phyloP scores from a whole-genome alignment of 768 basidiomycete genomes.

The Psilocybe subaeruginosa region DNA sequence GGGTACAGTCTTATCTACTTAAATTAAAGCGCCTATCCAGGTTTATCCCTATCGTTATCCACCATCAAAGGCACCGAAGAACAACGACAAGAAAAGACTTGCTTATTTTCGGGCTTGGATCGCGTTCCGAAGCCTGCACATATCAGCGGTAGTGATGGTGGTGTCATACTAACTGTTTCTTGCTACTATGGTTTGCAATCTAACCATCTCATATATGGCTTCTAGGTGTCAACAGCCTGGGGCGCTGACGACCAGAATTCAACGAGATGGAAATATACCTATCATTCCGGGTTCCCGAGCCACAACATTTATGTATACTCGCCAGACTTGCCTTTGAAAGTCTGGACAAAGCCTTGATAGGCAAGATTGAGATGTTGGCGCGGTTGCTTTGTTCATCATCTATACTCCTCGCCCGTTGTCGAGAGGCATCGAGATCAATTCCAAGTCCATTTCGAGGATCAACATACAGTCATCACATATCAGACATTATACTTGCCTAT shows the following conservation, averaged over 20 bases:
- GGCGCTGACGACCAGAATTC: no score
- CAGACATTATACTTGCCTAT: neutral
- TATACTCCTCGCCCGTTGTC: neutral
- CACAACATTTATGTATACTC: neutral
- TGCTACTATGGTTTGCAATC: neutral
- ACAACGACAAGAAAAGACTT: neutral
- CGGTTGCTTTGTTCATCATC: neutral
- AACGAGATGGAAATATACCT: neutral
- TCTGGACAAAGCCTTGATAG: neutral
- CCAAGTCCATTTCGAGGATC: no score
- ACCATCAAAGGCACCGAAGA: neutral
- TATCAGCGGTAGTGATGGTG: neutral
- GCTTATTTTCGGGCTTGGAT: neutral
- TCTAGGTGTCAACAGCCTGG: no score
- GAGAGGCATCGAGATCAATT: no score
- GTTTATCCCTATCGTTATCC: neutral
- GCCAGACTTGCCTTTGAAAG: neutral
- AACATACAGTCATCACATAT: no score
- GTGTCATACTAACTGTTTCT: neutral
- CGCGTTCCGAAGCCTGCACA: neutral
- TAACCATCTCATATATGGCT: no score
- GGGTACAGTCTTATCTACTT: neutral
- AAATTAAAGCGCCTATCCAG: slow-evolving; percentile 4
- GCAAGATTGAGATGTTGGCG: neutral
- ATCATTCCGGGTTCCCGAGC: slow-evolving; percentile 3